These are phyloP conservation scores for Candida andamanensis DNA, from an alignment of 805 yeast species.

Conservation along the genomic window DNA sequence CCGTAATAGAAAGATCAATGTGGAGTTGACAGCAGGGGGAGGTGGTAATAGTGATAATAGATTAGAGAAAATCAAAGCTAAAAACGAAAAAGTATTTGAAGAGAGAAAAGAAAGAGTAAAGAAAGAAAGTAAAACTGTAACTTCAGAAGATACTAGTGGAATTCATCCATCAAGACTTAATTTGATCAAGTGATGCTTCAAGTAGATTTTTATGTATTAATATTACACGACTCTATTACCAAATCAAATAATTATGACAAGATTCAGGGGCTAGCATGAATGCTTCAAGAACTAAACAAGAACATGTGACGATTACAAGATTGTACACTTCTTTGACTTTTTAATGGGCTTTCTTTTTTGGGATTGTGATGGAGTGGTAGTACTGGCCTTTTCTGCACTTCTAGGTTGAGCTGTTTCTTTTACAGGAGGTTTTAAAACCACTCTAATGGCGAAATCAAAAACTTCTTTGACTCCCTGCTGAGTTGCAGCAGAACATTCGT, in stretches of 20 bases:
- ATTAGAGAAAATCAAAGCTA: constrained; percentile 62
- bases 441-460: constrained; percentile 75
- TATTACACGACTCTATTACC: too few species aligned
- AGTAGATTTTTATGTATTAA: not conserved
- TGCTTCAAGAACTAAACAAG: too few species aligned
- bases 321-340: constrained; percentile 35
- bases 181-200: constrained; percentile 22
- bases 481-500: constrained; percentile 88
- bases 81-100: constrained; percentile 68
- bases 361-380: constrained; percentile 3
- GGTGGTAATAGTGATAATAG: constrained; percentile 83
- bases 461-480: constrained; percentile 83
- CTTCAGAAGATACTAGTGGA: constrained; percentile 14
- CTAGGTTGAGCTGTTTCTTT: constrained; percentile 12
- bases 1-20: constrained; percentile 77
- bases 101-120: constrained; percentile 61
- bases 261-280: too few species aligned
- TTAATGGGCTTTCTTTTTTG: constrained; percentile 24
- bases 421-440: constrained; percentile 54
- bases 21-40: constrained; percentile 96
- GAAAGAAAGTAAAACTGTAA: constrained; percentile 14
- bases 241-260: too few species aligned
- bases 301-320: constrained; percentile 20
- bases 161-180: constrained; percentile 69
- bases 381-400: constrained; percentile 3